A percentile compares a stretch with the other conserved stretches of the same genome.
These are phyloP conservation scores for Alnus rubra DNA, from an alignment of 306 rosid genomes.

Conservation along the genomic window DNA sequence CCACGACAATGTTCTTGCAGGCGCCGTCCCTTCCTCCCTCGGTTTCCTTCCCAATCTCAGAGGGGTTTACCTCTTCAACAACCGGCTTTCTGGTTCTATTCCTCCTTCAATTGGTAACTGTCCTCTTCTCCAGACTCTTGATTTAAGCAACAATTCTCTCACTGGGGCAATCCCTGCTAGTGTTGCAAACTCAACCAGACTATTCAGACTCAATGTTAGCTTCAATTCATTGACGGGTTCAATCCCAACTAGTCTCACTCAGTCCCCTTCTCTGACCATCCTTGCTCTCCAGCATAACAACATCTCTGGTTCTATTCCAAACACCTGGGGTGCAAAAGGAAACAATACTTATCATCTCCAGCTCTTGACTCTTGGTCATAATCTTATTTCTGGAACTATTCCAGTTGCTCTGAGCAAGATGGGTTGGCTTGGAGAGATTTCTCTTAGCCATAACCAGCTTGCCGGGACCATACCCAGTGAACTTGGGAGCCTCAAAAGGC, in stretches of 20 bases:
- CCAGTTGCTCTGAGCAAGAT: conserved; percentile 63
- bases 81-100: conserved; percentile 76
- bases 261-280: conserved; percentile 51
- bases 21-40: conserved; percentile 63
- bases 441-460: conserved; percentile 63
- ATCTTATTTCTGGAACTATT: conserved; percentile 59
- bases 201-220: conserved; percentile 75
- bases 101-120: conserved; percentile 77
- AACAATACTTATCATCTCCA: conserved; percentile 48
- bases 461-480: conserved; percentile 67
- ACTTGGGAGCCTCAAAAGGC: conserved; percentile 59
- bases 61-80: conserved; percentile 92
- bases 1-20: conserved; percentile 68
- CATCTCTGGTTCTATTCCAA: conserved; percentile 67
- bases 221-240: conserved; percentile 77
- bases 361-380: conserved; percentile 67
- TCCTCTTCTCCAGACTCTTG: conserved; percentile 78
- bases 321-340: conserved; percentile 53
- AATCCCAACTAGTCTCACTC: conserved; percentile 57
- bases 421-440: conserved; percentile 54
- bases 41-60: conserved; percentile 76
- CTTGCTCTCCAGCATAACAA: conserved; percentile 77
- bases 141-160: conserved; percentile 73
- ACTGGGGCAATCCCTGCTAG: conserved; percentile 69
- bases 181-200: conserved; percentile 63